Evolutionary conservation across 2,329 filamentous ascomycete genomes (phyloP), one percentile per base, ranked within the genome.

Genomic region (Colletotrichum phormii): DNA sequence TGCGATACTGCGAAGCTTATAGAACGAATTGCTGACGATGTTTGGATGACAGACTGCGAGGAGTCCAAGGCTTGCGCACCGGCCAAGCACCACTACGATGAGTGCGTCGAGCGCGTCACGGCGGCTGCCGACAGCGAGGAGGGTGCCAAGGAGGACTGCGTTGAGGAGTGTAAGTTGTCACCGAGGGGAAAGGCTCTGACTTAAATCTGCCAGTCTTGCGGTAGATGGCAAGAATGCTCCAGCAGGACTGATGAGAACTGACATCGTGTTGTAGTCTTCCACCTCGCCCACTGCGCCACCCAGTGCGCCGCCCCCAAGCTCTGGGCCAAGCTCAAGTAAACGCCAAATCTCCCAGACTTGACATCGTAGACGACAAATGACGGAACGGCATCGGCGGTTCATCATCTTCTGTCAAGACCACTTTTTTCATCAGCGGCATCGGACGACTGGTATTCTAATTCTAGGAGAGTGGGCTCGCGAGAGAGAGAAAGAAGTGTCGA

Each of bases 31-130:
- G 57, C 73, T 74, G 63, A 74, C 73, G 29, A 79, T 77, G 73
- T 37, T 42, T 63, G 46, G 67, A 78, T 22, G 42, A 64, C 84
- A 98, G 97, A 98, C 82, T 99, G 97, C 90, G 90, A 91, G 85
- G 91, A 96, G 84, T 95, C 95, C 76, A 89, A 93, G 84, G 88
- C 94, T 85, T 99, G 97, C 87, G 89, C 92, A 75, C 92, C 93
- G 73, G 90, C 91, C 82, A 99, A 98, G 92, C 96, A 98, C 89
- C 97, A 99, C 90, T 98, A 93, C 84, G 96, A 98, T 77, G 95
- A 98, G 87, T 99, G 97, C 84, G 95, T 96, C 79, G 95, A 98
- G 90, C 95, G 97, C 80, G 97, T 99, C 78, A 94, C 92, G 74
- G 81, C 81, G 73, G 83, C 85, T 77, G 79, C 88, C 79, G 91